phyloP scores from a whole-genome alignment of 371 early-diverging fungal genomes.

The Mucor saturninus region DNA sequence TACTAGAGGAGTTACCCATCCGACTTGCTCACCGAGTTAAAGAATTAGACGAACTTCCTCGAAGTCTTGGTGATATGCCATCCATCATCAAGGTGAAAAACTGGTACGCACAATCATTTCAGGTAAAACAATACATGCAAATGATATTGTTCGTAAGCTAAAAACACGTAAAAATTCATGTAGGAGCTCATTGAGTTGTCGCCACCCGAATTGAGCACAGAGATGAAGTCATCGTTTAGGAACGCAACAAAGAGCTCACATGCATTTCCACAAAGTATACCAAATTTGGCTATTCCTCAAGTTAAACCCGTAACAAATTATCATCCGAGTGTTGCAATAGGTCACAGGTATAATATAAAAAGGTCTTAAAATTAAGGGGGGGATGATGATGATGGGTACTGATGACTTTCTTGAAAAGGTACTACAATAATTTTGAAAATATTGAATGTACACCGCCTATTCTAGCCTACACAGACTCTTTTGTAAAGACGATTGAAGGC shows the following conservation, averaged over 20 bases:
- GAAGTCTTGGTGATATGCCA: conserved; percentile 88
- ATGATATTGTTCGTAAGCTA: too few relatives aligned
- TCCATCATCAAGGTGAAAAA: conserved; percentile 89
- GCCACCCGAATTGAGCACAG: conserved; percentile 57
- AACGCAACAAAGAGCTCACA: conserved; percentile 24
- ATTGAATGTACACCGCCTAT: conserved; percentile 74
- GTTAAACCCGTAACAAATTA: conserved; percentile 16
- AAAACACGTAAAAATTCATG: not conserved
- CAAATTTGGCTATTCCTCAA: conserved; percentile 53
- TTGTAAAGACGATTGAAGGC: conserved; percentile 84
- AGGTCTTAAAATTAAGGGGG: conserved; percentile 66
- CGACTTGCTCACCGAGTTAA: conserved; percentile 96
- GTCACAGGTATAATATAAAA: conserved; percentile 58
- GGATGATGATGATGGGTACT: conserved; percentile 52
- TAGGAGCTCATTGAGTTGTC: conserved; percentile 80
- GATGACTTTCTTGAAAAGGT: conserved; percentile 68
- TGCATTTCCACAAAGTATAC: conserved; percentile 61
- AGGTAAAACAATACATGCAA: conserved; percentile 49
- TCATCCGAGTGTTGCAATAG: conserved; percentile 31
- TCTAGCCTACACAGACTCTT: conserved; percentile 76
- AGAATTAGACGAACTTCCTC: conserved; percentile 91
- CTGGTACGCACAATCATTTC: conserved; percentile 95
- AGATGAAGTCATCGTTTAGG: conserved; percentile 36
- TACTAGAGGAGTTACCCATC: conserved; percentile 90
- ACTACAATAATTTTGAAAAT: conserved; percentile 64